Conservation (phyloP, 805 yeast species). For the Wickerhamomyces subpelliculosus region DNA sequence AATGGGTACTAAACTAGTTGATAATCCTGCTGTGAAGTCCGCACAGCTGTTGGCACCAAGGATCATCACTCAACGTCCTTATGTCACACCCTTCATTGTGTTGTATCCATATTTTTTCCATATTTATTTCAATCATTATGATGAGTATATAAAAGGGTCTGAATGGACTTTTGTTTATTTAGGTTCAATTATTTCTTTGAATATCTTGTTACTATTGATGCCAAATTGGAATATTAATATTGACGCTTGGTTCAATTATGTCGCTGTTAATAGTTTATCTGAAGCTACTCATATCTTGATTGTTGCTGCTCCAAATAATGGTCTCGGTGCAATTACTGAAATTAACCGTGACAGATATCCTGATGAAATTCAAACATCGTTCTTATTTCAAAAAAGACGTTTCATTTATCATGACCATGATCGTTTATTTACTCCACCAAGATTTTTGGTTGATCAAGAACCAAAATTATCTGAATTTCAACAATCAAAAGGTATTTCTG, state of each 20-base stretch:
- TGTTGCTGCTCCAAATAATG: constrained; percentile 78
- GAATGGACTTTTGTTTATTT: constrained; percentile 95
- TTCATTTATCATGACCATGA: constrained; percentile 58
- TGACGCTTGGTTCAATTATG: constrained; percentile 63
- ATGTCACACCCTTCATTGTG: constrained; percentile 74
- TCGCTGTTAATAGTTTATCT: constrained; percentile 39
- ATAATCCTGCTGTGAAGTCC: constrained; percentile 62
- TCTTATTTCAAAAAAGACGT: constrained; percentile 87
- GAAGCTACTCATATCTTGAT: constrained; percentile 71
- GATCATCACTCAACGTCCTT: constrained; percentile 56
- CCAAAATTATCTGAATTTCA: constrained; percentile 57
- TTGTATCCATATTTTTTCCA: constrained; percentile 70
- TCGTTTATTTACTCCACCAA: constrained; percentile 70
- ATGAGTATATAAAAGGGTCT: constrained; percentile 72
- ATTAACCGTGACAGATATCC: constrained; percentile 49
- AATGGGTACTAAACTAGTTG: constrained; percentile 38
- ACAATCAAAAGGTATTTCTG: constrained; percentile 44
- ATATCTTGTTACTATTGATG: constrained; percentile 73
- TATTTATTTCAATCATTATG: constrained; percentile 64
- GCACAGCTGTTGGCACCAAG: constrained; percentile 74
- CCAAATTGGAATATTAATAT: constrained; percentile 90
- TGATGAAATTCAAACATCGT: constrained; percentile 59
- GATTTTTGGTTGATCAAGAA: constrained; percentile 50
- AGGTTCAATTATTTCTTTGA: constrained; percentile 65
- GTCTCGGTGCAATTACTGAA: constrained; percentile 71